Conservation (phyloP, 2,329 filamentous ascomycete genomes). For the Herpotrichia juniperi region DNA sequence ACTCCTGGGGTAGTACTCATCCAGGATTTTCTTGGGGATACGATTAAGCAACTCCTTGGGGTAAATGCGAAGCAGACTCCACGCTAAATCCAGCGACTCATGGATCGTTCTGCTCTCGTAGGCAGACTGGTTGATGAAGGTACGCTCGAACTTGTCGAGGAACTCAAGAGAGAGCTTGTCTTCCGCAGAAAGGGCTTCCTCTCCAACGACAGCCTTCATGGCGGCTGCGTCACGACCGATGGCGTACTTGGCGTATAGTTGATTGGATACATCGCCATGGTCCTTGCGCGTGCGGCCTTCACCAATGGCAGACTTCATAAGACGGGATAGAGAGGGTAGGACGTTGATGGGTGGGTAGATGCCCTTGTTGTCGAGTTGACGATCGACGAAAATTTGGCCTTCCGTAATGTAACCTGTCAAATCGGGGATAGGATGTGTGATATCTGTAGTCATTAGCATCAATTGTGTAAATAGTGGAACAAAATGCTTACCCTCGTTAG, state of each 20-base stretch:
- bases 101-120: slow-evolving; percentile 93
- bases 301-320: slow-evolving; percentile 99
- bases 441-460: slow-evolving; percentile 62
- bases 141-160: slow-evolving; percentile 96
- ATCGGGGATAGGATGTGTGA: slow-evolving; percentile 98
- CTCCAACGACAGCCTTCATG: slow-evolving; percentile 99
- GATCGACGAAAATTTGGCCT: slow-evolving; percentile 97
- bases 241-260: slow-evolving; percentile 99
- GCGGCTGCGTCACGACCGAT: slow-evolving; percentile 97
- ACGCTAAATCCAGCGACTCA: slow-evolving; percentile 94
- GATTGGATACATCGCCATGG: slow-evolving; percentile 98
- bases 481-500: slow-evolving; percentile 77
- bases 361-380: slow-evolving; percentile 92
- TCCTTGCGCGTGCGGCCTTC: slow-evolving; percentile 96
- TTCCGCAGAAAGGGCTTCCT: slow-evolving; percentile 92
- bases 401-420: slow-evolving; percentile 99
- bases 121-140: slow-evolving; percentile 88
- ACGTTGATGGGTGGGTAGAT: slow-evolving; percentile 99
- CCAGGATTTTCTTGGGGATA: slow-evolving; percentile 60
- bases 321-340: slow-evolving; percentile 92
- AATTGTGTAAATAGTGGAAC: background rate
- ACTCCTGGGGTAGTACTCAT: slow-evolving; percentile 57
- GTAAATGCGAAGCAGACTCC: slow-evolving; percentile 95
- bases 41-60: slow-evolving; percentile 98
- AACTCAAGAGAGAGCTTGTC: slow-evolving; percentile 98